Conservation (phyloP, 2,329 filamentous ascomycete species). For the Ascochyta rabiei region DNA sequence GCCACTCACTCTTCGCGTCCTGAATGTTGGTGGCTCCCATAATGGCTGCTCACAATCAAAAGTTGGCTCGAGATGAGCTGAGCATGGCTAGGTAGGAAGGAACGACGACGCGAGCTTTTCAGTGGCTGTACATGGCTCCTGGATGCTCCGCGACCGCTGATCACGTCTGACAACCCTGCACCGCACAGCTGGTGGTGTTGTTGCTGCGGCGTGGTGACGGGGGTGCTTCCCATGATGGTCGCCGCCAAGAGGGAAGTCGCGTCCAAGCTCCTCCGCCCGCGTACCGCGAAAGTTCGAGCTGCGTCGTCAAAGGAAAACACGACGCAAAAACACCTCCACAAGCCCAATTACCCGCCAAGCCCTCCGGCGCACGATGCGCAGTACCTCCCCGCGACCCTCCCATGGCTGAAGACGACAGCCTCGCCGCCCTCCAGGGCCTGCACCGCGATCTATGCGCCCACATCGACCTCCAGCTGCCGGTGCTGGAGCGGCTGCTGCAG, state of each 20-base stretch:
- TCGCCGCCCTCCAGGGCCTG: slow-evolving; percentile 81
- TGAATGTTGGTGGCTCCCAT: slow-evolving; percentile 44
- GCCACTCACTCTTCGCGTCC: slow-evolving; percentile 42
- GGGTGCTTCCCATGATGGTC: slow-evolving; percentile 15
- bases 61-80: slow-evolving; percentile 4
- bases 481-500: slow-evolving; percentile 70
- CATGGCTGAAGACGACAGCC: slow-evolving; percentile 76
- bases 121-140: background rate
- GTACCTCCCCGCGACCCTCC: slow-evolving; percentile 21
- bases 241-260: slow-evolving; percentile 22
- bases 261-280: slow-evolving; percentile 37
- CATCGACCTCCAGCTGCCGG: slow-evolving; percentile 71
- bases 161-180: background rate
- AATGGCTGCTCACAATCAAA: slow-evolving; percentile 13
- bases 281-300: slow-evolving; percentile 34
- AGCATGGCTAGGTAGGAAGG: slow-evolving; percentile 15
- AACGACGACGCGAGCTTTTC: background rate
- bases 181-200: slow-evolving; percentile 6
- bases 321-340: slow-evolving; percentile 22
- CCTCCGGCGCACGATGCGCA: slow-evolving; percentile 42
- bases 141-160: slow-evolving; percentile 4
- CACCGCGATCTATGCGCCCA: slow-evolving; percentile 83
- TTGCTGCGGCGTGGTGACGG: slow-evolving; percentile 27
- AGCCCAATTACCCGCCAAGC: slow-evolving; percentile 4
- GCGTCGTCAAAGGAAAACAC: slow-evolving; percentile 28